These are phyloP conservation scores for Nothopassalora personata DNA, from an alignment of 2,329 filamentous ascomycete genomes.

Conservation along the genomic window DNA sequence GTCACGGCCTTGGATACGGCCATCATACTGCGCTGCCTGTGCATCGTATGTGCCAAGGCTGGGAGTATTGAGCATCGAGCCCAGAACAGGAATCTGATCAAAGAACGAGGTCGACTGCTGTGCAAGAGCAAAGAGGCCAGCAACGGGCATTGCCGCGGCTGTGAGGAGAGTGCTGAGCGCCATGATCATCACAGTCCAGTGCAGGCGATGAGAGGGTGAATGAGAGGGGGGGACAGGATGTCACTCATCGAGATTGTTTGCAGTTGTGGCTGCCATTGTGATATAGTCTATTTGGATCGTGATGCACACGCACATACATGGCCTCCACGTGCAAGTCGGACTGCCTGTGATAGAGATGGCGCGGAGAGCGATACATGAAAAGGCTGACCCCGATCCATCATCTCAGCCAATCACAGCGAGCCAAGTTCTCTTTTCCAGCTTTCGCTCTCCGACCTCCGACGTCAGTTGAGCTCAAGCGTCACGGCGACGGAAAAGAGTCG, in stretches of 20 bases:
- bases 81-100: not conserved
- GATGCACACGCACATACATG: not conserved
- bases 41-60: not conserved
- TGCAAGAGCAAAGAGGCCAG: not conserved
- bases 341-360: not conserved
- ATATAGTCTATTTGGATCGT: not conserved
- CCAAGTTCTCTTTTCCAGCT: not conserved
- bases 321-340: not conserved
- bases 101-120: not conserved
- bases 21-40: not conserved
- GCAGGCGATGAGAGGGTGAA: not conserved
- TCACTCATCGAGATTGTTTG: not conserved
- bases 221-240: not conserved
- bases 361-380: not conserved
- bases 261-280: not conserved
- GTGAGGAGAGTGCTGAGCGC: not conserved
- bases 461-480: not conserved
- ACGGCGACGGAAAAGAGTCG: not conserved
- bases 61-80: not conserved
- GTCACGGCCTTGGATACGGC: not conserved
- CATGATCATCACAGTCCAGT: not conserved
- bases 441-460: not conserved
- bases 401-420: not conserved
- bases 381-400: not conserved
- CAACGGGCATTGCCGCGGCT: not conserved